Evolutionary conservation across 108 stramenopile genomes (phyloP).

Genomic region (Cyclotella choctawhatcheeana): DNA sequence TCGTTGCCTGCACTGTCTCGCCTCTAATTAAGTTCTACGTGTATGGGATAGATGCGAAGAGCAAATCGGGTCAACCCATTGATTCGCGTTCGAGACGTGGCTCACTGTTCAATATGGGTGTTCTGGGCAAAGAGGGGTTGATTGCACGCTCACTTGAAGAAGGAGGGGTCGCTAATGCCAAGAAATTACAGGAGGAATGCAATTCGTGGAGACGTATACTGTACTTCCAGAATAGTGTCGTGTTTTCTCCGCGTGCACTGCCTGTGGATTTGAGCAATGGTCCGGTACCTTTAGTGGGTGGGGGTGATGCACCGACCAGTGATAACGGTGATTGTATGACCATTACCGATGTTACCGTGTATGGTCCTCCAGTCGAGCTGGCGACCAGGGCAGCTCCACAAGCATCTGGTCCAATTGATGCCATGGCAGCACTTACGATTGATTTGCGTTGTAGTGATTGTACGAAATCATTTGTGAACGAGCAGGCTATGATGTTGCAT

Average conservation of each 20-base stretch:
- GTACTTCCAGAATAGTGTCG: conserved; percentile 53
- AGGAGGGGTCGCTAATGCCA: neutral
- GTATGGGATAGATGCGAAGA: conserved; percentile 45
- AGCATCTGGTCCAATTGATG: conserved; percentile 23
- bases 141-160: neutral
- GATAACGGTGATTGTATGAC: conserved; percentile 58
- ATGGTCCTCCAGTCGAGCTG: conserved; percentile 36
- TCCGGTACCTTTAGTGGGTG: conserved; percentile 13
- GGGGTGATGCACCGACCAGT: conserved; percentile 22
- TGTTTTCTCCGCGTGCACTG: conserved; percentile 54
- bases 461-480: conserved; percentile 48
- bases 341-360: conserved; percentile 36
- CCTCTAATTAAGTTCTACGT: conserved; percentile 57
- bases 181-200: conserved; percentile 24
- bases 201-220: conserved; percentile 38
- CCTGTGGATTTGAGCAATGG: conserved; percentile 6
- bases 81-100: conserved; percentile 53
- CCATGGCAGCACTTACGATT: conserved; percentile 15
- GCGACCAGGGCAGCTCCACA: neutral
- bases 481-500: conserved; percentile 49
- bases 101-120: conserved; percentile 50
- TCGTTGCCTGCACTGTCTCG: neutral
- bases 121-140: conserved; percentile 26
- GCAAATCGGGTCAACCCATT: conserved; percentile 42
- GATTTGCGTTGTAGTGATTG: conserved; percentile 50